A percentile compares a stretch with the other conserved stretches of the same genome.
Conservation (phyloP, 1,284 basidiomycete species). For the Cryptococcus sp. region DNA sequence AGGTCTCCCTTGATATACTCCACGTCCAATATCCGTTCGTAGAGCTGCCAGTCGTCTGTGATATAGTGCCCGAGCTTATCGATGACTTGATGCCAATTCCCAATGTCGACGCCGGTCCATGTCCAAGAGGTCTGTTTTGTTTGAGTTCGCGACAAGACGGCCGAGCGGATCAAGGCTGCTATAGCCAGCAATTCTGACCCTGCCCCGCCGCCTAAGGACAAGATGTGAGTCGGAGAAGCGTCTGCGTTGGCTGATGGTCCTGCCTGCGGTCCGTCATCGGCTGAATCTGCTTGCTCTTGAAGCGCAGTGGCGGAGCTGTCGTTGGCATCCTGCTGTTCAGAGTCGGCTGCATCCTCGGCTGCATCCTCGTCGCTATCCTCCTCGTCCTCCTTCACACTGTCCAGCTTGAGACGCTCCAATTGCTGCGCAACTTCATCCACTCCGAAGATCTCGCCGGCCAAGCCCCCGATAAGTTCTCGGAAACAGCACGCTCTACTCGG, state of each 20-base stretch:
- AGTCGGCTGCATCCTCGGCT: constrained; percentile 9
- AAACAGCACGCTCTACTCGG: constrained; percentile 53
- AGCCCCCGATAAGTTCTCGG: constrained; percentile 50
- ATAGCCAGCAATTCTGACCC: constrained; percentile 54
- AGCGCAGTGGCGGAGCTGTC: neutral
- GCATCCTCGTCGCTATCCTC: constrained; percentile 12
- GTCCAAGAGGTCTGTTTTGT: constrained; percentile 7
- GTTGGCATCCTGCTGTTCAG: neutral
- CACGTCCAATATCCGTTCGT: constrained; percentile 22
- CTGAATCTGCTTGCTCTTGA: neutral
- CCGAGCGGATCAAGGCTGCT: constrained; percentile 34
- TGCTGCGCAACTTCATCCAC: constrained; percentile 13
- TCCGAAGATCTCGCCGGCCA: constrained; percentile 23
- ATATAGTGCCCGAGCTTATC: constrained; percentile 30
- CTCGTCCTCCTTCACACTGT: constrained; percentile 16
- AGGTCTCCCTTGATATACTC: constrained; percentile 44
- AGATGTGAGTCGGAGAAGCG: constrained; percentile 25
- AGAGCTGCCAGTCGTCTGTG: constrained; percentile 32
- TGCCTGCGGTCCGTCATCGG: neutral
- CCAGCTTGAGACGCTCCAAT: constrained; percentile 39
- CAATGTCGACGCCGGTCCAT: constrained; percentile 49
- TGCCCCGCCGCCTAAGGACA: constrained; percentile 55
- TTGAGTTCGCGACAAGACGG: constrained; percentile 15
- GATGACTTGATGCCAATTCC: constrained; percentile 44
- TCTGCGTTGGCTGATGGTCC: neutral